Percentiles rank a stretch among this genome's conserved stretches.
phyloP scores from a whole-genome alignment of 2,329 filamentous ascomycete genomes.

The Huntiella bhutanensis region DNA sequence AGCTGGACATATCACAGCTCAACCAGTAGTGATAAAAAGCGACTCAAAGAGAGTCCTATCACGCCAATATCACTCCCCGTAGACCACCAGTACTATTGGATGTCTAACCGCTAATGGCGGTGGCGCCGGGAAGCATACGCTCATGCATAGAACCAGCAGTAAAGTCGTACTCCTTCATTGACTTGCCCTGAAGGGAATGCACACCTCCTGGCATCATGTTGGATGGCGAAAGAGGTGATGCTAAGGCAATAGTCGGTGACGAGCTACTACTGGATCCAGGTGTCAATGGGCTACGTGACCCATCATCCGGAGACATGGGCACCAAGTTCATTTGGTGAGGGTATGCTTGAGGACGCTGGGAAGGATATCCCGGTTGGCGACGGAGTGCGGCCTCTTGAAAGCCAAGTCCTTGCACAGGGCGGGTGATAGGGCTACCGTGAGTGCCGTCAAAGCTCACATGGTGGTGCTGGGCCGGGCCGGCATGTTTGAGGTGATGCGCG shows the following conservation, averaged over 20 bases:
- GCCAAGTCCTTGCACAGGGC: not conserved
- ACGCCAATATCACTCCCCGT: not conserved
- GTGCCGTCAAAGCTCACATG: conserved; percentile 17
- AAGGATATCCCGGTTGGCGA: conserved; percentile 11
- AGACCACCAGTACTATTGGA: not conserved
- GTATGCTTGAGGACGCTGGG: conserved; percentile 11
- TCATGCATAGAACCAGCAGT: conserved; percentile 8
- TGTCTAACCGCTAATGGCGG: conserved; percentile 6
- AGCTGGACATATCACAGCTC: no score
- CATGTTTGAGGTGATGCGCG: conserved; percentile 14
- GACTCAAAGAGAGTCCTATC: not conserved
- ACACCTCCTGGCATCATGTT: conserved; percentile 5
- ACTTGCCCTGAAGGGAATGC: not conserved
- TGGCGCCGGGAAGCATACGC: conserved; percentile 7
- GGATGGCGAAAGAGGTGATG: conserved; percentile 25
- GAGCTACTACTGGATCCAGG: conserved; percentile 15
- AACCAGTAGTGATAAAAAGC: not conserved
- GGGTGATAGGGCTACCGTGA: not conserved
- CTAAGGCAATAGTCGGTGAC: conserved; percentile 21
- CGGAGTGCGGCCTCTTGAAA: conserved; percentile 17
- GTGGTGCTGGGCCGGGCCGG: conserved; percentile 24
- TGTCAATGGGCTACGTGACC: conserved; percentile 16
- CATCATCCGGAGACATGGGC: conserved; percentile 3
- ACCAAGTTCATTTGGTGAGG: conserved; percentile 1
- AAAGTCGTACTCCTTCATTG: conserved; percentile 5